Conservation (phyloP, 1,284 basidiomycete genomes). For the Irpex sp. region DNA sequence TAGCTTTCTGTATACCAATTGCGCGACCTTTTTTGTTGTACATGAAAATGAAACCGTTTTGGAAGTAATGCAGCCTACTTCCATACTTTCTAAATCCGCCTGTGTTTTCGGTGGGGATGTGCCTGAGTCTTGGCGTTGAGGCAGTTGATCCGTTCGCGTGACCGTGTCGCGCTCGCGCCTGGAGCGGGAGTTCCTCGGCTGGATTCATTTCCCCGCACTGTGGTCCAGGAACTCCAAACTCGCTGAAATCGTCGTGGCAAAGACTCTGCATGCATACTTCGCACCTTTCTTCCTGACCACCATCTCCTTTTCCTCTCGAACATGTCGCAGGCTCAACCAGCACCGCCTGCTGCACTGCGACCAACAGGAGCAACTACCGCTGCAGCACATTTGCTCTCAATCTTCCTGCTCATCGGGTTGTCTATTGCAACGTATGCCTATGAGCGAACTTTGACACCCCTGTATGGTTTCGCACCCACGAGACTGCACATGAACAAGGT, state of each 20-base stretch:
- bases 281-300: constrained; percentile 4
- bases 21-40: neutral
- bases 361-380: constrained; percentile 17
- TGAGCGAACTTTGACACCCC: constrained; percentile 49
- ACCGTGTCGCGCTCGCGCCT: neutral
- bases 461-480: constrained; percentile 55
- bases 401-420: constrained; percentile 32
- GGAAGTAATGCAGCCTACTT: no score
- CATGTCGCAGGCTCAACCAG: constrained; percentile 15
- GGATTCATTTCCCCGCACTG: constrained; percentile 9
- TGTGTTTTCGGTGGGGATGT: neutral
- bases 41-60: neutral
- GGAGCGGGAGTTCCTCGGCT: neutral
- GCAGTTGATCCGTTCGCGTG: no score
- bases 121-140: neutral
- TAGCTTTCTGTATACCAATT: neutral
- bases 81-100: no score
- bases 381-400: constrained; percentile 19
- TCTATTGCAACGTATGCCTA: constrained; percentile 53
- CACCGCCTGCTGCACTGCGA: constrained; percentile 10
- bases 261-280: constrained; percentile 1
- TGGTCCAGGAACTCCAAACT: constrained; percentile 1
- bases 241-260: neutral
- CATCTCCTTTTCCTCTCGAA: neutral
- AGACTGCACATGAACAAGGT: constrained; percentile 43